Percentiles rank a stretch among this genome's conserved stretches.
phyloP scores from a whole-genome alignment of 306 rosid species.

The Cicer yamashitae region DNA sequence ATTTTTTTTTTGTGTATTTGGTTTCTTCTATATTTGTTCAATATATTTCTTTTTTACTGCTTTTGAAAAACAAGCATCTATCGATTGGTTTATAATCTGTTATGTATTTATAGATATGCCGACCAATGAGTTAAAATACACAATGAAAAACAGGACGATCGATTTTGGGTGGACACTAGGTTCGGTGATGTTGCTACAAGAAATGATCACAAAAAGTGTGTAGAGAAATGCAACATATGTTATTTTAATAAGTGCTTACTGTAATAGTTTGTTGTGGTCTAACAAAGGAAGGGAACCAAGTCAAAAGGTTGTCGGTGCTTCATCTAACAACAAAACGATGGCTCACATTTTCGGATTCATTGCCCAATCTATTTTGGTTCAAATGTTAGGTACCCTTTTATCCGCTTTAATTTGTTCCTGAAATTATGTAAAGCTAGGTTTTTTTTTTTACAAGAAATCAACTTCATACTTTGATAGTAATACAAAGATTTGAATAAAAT shows the following conservation, averaged over 20 bases:
- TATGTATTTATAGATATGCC: neutral
- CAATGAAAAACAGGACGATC: neutral
- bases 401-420: constrained; percentile 25
- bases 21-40: too few species aligned
- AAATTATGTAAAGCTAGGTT: neutral
- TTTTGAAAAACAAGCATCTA: too few species aligned
- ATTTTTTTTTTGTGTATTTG: too few species aligned
- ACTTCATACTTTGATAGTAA: too few species aligned
- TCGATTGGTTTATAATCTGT: too few species aligned
- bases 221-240: constrained; percentile 17
- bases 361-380: constrained; percentile 4
- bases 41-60: too few species aligned
- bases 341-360: constrained; percentile 41
- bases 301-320: constrained; percentile 52
- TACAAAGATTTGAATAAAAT: too few species aligned
- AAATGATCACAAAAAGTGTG: constrained; percentile 29
- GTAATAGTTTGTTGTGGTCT: constrained; percentile 40
- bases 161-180: neutral
- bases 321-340: constrained; percentile 27
- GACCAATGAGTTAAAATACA: constrained; percentile 11
- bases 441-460: too few species aligned
- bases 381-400: neutral
- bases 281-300: constrained; percentile 37
- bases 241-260: constrained; percentile 16
- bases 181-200: constrained; percentile 16